Conservation (phyloP, 306 rosid species). For the Bauhinia variegata region DNA sequence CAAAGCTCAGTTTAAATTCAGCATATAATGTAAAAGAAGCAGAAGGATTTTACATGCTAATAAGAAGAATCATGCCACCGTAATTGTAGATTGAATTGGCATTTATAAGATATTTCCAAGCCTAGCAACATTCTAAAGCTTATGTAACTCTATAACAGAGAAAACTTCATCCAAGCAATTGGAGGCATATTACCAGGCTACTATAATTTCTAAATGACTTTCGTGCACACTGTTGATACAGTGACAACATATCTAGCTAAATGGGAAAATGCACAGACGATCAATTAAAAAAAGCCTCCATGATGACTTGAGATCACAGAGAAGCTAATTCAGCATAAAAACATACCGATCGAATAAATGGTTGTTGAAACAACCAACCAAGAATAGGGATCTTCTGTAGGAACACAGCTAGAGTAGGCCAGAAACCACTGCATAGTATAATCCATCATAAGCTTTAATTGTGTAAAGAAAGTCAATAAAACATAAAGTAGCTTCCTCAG, state of each 20-base stretch:
- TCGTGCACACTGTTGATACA: background rate
- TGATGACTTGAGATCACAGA: background rate
- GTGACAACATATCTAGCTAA: constrained; percentile 2
- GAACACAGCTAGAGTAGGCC: constrained; percentile 98
- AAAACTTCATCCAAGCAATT: background rate
- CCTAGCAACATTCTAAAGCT: background rate
- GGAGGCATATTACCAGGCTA: background rate
- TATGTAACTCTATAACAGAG: background rate
- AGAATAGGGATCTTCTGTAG: constrained; percentile 90
- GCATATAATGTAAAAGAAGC: constrained; percentile 5
- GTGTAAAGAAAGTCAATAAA: constrained; percentile 25
- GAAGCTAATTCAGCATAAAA: constrained; percentile 20
- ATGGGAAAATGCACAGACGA: background rate
- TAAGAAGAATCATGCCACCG: background rate
- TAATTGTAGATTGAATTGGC: background rate
- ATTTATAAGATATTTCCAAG: background rate
- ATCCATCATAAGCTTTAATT: constrained; percentile 42
- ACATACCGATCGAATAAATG: constrained; percentile 82
- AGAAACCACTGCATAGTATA: constrained; percentile 83
- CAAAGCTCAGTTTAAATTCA: constrained; percentile 24
- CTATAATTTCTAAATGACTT: background rate
- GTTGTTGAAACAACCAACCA: constrained; percentile 94
- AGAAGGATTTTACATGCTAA: constrained; percentile 17
- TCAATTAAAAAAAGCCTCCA: background rate
- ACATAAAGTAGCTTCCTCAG: constrained; percentile 16